Conservation (phyloP, 192 early-diverging fungal genomes). For the Coemansia sp. region DNA sequence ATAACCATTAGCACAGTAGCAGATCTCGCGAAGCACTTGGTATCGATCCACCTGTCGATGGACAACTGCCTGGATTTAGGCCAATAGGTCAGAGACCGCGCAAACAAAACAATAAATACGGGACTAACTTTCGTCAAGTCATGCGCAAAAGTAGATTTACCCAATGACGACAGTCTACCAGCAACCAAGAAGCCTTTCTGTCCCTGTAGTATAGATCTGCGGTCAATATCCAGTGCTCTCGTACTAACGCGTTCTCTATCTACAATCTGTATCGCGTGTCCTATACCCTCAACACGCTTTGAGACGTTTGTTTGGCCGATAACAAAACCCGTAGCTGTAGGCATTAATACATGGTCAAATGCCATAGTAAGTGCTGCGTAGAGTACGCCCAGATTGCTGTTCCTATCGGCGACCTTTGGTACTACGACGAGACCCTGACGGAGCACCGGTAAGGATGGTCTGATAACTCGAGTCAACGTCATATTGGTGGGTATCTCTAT, state of each 20-base stretch:
- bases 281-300: slow-evolving; percentile 19
- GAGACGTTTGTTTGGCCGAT: slow-evolving; percentile 23
- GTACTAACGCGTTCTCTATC: slow-evolving; percentile 26
- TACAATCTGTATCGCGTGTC: slow-evolving; percentile 16
- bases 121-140: slow-evolving; percentile 16
- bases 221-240: slow-evolving; percentile 11
- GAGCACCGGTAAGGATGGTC: neutral
- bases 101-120: slow-evolving; percentile 14
- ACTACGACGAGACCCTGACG: slow-evolving; percentile 17
- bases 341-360: slow-evolving; percentile 34
- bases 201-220: too few species aligned
- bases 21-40: slow-evolving; percentile 20
- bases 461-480: neutral
- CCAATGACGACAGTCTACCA: slow-evolving; percentile 13
- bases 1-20: slow-evolving; percentile 22
- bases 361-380: slow-evolving; percentile 30
- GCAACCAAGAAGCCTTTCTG: slow-evolving; percentile 2
- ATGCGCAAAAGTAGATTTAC: slow-evolving; percentile 17
- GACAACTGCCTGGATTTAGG: slow-evolving; percentile 22
- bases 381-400: slow-evolving; percentile 17
- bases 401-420: slow-evolving; percentile 15
- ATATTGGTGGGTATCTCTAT: neutral
- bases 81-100: slow-evolving; percentile 28
- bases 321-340: neutral
- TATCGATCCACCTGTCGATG: slow-evolving; percentile 32